Percentiles rank a stretch among this genome's conserved stretches.
Conservation (phyloP, 2,329 filamentous ascomycete genomes). For the Beauveria caledonica region DNA sequence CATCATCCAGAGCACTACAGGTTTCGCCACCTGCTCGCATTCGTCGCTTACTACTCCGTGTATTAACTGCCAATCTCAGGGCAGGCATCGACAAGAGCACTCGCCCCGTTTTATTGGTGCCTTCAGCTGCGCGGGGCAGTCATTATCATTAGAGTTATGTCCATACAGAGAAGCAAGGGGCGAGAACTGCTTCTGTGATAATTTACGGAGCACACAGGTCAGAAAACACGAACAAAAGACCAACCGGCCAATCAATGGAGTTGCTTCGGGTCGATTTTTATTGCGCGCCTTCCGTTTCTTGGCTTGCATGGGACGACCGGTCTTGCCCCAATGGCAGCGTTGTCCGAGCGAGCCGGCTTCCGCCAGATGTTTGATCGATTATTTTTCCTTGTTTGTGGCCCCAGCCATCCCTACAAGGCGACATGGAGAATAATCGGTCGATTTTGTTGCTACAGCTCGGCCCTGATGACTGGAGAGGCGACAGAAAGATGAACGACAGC, state of each 20-base stretch:
- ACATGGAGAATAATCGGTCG: neutral
- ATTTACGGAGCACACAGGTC: too few relatives aligned
- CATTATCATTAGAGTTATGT: neutral
- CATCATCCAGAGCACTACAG: neutral
- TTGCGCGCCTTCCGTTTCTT: neutral
- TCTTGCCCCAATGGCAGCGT: neutral
- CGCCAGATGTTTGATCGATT: neutral
- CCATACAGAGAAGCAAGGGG: too few relatives aligned
- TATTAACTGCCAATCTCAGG: neutral
- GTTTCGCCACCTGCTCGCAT: neutral
- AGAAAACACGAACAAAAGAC: neutral
- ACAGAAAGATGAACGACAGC: neutral
- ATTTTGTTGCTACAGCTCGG: neutral
- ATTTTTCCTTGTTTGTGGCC: neutral
- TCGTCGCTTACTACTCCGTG: neutral
- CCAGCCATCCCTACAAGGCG: neutral
- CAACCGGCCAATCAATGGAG: neutral
- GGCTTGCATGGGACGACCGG: neutral
- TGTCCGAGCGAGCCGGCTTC: neutral
- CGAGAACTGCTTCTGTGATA: too few relatives aligned
- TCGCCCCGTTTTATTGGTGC: too few relatives aligned
- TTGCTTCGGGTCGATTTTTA: neutral
- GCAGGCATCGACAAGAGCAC: neutral
- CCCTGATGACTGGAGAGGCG: neutral
- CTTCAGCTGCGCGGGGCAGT: conserved; percentile 2